Percentiles rank a stretch among this genome's conserved stretches.
Evolutionary conservation across 176 grass and related monocot genomes (phyloP).

Genomic region (Cymbopogon citratus): DNA sequence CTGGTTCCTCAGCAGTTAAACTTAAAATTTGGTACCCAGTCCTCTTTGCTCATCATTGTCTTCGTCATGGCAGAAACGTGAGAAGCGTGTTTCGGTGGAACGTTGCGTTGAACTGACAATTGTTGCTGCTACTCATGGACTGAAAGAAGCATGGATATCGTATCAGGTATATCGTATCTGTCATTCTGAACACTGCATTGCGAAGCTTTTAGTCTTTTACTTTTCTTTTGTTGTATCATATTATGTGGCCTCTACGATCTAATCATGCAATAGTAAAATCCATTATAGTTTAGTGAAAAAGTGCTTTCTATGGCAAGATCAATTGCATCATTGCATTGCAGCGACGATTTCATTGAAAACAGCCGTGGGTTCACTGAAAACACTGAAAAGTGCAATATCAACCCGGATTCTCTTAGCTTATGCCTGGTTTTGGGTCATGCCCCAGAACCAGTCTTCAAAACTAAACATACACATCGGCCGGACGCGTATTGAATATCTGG

Average conservation of each 20-base stretch:
- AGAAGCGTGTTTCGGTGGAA: slow-evolving; percentile 82
- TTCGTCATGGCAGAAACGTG: slow-evolving; percentile 52
- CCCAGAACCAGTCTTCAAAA: neutral
- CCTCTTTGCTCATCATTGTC: slow-evolving; percentile 15
- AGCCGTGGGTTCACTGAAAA: neutral
- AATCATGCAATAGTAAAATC: neutral
- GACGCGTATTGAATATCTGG: neutral
- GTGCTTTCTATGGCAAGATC: neutral
- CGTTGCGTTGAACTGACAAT: slow-evolving; percentile 90
- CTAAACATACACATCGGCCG: neutral
- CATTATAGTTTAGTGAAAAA: neutral
- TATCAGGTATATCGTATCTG: slow-evolving; percentile 83
- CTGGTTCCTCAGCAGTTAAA: neutral
- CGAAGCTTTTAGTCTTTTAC: neutral
- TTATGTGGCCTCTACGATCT: neutral
- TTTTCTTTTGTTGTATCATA: neutral
- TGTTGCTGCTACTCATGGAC: slow-evolving; percentile 85
- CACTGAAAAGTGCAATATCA: neutral
- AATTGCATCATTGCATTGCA: neutral
- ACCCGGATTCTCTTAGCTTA: neutral
- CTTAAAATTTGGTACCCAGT: neutral
- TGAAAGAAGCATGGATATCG: slow-evolving; percentile 98
- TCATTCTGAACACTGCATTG: slow-evolving; percentile 16
- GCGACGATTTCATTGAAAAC: neutral
- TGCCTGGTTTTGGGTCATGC: neutral